These are phyloP conservation scores for Annulohypoxylon maeteangense DNA, from an alignment of 495 filamentous ascomycete species.

Conservation along the genomic window DNA sequence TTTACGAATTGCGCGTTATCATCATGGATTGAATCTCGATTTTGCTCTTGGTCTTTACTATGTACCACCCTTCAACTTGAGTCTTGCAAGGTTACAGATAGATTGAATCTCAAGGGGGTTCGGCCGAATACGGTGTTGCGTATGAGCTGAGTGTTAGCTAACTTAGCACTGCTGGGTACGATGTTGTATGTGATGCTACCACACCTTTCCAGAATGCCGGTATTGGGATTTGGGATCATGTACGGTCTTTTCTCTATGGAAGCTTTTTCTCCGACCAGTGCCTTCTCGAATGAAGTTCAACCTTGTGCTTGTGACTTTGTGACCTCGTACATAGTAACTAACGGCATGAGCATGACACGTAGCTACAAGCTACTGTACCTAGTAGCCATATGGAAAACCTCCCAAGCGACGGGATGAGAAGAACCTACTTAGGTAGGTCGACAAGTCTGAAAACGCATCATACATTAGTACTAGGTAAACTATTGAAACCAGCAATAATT, in stretches of 20 bases:
- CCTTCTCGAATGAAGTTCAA: background rate
- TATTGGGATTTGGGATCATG: slow-evolving; percentile 2
- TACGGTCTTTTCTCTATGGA: background rate
- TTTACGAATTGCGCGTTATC: background rate
- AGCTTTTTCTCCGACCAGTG: background rate
- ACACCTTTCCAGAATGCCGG: slow-evolving; percentile 10
- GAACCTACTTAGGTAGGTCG: background rate
- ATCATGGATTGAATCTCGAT: slow-evolving; percentile 33
- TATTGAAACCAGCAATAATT: background rate
- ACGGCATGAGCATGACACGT: background rate
- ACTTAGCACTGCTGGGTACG: too few species aligned
- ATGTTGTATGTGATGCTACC: slow-evolving; percentile 2
- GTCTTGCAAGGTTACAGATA: background rate
- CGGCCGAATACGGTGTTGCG: background rate
- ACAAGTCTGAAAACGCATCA: background rate
- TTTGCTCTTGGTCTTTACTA: background rate
- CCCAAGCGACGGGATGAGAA: background rate
- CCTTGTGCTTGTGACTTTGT: background rate
- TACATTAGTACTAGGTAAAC: background rate
- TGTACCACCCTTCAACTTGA: background rate
- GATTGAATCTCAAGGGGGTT: background rate
- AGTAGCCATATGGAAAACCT: background rate
- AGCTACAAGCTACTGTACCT: too few species aligned
- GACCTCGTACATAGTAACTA: too few species aligned
- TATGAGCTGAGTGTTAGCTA: background rate